Base-by-base conservation (phyloP, 148 eudicot genomes). In the Camellia japonica region DNA sequence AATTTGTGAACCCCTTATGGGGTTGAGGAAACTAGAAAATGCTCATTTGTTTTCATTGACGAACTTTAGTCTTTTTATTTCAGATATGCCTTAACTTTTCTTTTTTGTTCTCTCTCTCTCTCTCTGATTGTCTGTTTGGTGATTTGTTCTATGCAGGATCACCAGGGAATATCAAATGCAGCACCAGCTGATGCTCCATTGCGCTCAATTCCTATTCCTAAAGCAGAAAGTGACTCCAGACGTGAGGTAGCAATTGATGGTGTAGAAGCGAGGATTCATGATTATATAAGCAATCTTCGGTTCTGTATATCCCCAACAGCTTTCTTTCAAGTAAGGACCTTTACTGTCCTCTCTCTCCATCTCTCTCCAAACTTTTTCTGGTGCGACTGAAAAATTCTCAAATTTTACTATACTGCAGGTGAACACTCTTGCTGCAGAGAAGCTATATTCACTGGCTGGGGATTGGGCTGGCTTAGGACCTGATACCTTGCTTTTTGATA, bases 381-480 rank as follows among this genome's bases (percentile, higher is more conserved):
- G 18, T 20, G 13, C 47, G 13, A 18, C 8, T 74, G n/a, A 42
- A 63, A 68, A 38, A 60, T 52, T 18, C 54, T 47, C 7, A 20
- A 30, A 58, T 71, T 67, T 55, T 43, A 15, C 44, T 9, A 75
- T 79, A 44, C 84, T 85, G 74, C 91, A 95, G 98, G 97, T 95
- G 54, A 95, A 95, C 85, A 93, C 97, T 76, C 88, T 91, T 66
- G 98, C 97, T 73, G 98, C 98, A 44, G 97, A 95, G 90, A 95
- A 91, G 83, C 76, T 95, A 81, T 95, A 93, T 86, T 88, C 96
- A 5, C 97, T 95, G 80, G 98, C 98, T 72, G 98, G 98, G 82
- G 95, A 95, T 80, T 95, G 98, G 98, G 98, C 98, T 74, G 87
- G 78, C 60, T 88, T 95, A 79, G 97, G 91, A 66, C 92, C 89